A percentile compares a stretch with the other conserved stretches of the same genome.
phyloP scores from a whole-genome alignment of 225 moss, liverwort and hornwort genomes.

The Neckera pumila region DNA sequence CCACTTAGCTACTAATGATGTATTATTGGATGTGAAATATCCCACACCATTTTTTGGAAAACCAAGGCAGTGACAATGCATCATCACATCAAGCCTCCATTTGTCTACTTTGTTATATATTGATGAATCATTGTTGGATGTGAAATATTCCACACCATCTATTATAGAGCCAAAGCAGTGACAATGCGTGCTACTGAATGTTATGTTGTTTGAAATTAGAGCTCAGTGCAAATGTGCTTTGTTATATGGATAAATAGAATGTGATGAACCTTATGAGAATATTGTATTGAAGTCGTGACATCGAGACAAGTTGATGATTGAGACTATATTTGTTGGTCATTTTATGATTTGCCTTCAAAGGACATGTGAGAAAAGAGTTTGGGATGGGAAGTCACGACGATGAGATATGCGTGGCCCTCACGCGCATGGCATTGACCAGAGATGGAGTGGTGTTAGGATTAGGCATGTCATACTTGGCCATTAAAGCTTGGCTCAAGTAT shows the following conservation, averaged over 20 bases:
- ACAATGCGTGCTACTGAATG: background rate
- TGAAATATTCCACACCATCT: background rate
- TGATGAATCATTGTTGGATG: background rate
- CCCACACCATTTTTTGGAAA: background rate
- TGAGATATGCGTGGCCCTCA: constrained; percentile 55
- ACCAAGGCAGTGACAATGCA: background rate
- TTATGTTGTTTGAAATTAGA: background rate
- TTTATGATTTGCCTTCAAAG: background rate
- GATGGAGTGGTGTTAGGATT: constrained; percentile 66
- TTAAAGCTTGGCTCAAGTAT: constrained; percentile 66
- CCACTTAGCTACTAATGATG: background rate
- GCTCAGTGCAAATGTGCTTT: too few species aligned
- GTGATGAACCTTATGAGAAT: background rate
- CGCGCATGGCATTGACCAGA: constrained; percentile 43
- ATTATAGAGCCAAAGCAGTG: rapidly evolving
- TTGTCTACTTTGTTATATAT: rapidly evolving
- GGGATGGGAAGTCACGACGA: constrained; percentile 52
- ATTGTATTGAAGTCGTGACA: background rate
- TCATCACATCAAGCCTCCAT: background rate
- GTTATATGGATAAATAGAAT: background rate
- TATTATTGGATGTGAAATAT: background rate
- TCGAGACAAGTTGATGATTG: rapidly evolving
- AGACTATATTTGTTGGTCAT: background rate
- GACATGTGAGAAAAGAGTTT: too few species aligned
- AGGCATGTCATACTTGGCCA: constrained; percentile 46